Evolutionary conservation across 2,329 filamentous ascomycete species (phyloP), one percentile per base, ranked within the genome.

Genomic region (Penicillium vulpinum): DNA sequence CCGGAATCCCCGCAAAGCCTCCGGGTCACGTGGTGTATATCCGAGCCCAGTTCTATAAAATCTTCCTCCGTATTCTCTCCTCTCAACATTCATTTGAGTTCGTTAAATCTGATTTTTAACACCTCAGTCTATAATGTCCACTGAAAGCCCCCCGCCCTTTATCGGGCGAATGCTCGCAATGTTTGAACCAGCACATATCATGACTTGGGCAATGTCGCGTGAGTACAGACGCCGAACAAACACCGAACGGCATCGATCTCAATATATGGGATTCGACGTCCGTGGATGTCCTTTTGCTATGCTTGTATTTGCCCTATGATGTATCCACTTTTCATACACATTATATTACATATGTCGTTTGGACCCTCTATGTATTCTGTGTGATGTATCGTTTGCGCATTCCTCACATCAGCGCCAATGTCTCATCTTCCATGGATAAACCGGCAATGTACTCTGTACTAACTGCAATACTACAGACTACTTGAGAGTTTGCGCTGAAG

Each of bases 401-500:
- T 29, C 21, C 11, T 15, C 11, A 36, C n/a, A 53, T 21, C 44
- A 49, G 10, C 35, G 26, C 36, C 9, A 13, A 44, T 51, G 18
- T 10, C 36, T 36, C 36, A 6, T 29, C 6, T 28, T 28, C 13
- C 13, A 22, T 2, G 6, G 6, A 16, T 13, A 38, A 26, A 8
- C 1, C 10, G 4, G 8, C 21, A 24, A 13, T 3, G 15, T 26
- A 48, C 64, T 68, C n/a, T 3, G 15, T 26, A 48, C 64, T 68
- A 58, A 69, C 9, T 26, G 13, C 1, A 35, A 49, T 16, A 11
- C 13, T 6, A 22, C 41, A 77, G 75, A 69, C 51, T 74, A 76
- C 33, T 43, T 70, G 5, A 57, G 61, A 22, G 68, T 72, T 33
- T 67, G 71, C 21, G 29, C 68, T 11, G 73, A 75, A 52, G 67